These are phyloP conservation scores for Cutaneotrichosporon sp. DNA, from an alignment of 1,284 basidiomycete genomes.

Conservation along the genomic window DNA sequence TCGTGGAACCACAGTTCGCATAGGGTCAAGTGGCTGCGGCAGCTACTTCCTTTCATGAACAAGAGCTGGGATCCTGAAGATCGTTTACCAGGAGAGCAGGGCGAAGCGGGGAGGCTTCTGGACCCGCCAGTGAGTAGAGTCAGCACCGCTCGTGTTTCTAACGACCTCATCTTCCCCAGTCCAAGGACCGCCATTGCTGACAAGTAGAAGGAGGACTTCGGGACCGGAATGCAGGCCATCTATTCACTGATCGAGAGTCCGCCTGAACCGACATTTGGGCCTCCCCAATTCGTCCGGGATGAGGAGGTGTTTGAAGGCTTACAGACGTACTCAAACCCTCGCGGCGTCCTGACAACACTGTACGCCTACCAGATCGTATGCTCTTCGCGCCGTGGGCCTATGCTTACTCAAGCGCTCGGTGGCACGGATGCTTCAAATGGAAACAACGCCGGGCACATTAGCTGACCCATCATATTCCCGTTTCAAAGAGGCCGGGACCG, in stretches of 20 bases:
- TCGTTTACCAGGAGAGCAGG: too few relatives aligned
- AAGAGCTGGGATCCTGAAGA: too few relatives aligned
- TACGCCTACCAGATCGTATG: constrained; percentile 43
- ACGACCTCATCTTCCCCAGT: too few relatives aligned
- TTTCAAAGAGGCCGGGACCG: constrained; percentile 26
- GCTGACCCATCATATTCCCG: constrained; percentile 31
- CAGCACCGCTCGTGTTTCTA: too few relatives aligned
- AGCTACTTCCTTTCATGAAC: too few relatives aligned
- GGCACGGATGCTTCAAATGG: constrained; percentile 39
- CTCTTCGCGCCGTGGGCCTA: background rate
- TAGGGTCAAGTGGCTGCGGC: too few relatives aligned
- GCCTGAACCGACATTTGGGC: constrained; percentile 17
- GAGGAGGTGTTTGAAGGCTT: constrained; percentile 24
- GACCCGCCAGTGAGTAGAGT: too few relatives aligned
- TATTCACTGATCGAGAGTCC: constrained; percentile 34
- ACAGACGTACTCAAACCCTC: constrained; percentile 25
- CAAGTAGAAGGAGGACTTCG: constrained; percentile 6
- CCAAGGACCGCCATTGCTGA: too few relatives aligned
- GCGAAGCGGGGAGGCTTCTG: too few relatives aligned
- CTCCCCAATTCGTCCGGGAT: constrained; percentile 16
- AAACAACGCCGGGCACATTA: constrained; percentile 29
- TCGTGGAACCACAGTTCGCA: too few relatives aligned
- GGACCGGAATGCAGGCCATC: constrained; percentile 25
- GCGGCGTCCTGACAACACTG: constrained; percentile 29
- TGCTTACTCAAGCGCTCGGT: constrained; percentile 32